These are phyloP conservation scores for Basidioascus undulatus DNA, from an alignment of 768 basidiomycete genomes.

Conservation along the genomic window DNA sequence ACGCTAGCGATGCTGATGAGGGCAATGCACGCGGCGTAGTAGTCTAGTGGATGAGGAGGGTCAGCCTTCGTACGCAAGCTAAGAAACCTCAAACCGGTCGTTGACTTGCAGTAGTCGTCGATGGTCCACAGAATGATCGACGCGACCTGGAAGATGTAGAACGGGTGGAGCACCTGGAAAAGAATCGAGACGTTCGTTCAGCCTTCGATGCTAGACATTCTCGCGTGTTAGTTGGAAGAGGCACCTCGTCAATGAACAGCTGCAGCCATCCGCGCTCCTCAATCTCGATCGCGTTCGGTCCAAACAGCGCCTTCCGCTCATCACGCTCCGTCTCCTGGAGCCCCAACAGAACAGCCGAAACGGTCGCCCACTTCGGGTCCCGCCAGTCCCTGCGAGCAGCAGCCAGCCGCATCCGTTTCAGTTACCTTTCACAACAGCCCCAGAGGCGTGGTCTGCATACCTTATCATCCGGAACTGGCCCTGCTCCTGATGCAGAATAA, in stretches of 20 bases:
- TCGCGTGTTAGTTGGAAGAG: constrained; percentile 9
- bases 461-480: constrained; percentile 62
- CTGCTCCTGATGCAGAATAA: constrained; percentile 58
- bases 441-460: constrained; percentile 23
- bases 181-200: not conserved
- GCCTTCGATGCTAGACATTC: not conserved
- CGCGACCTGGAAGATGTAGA: constrained; percentile 94
- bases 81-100: not conserved
- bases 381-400: constrained; percentile 51
- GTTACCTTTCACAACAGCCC: constrained; percentile 1
- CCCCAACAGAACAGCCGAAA: constrained; percentile 39
- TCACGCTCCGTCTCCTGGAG: constrained; percentile 29
- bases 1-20: constrained; percentile 72
- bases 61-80: not conserved
- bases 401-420: not conserved
- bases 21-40: constrained; percentile 91
- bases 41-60: constrained; percentile 16
- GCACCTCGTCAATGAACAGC: constrained; percentile 71
- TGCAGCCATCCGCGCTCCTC: constrained; percentile 55
- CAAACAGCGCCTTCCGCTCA: constrained; percentile 55
- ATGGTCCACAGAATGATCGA: constrained; percentile 83
- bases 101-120: constrained; percentile 50
- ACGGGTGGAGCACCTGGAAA: constrained; percentile 68
- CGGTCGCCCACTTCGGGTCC: constrained; percentile 44
- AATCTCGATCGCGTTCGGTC: constrained; percentile 67